Evolutionary conservation across 2,329 filamentous ascomycete genomes (phyloP), one percentile per base, ranked within the genome.

Genomic region (Calonectria pseudoreteaudii): DNA sequence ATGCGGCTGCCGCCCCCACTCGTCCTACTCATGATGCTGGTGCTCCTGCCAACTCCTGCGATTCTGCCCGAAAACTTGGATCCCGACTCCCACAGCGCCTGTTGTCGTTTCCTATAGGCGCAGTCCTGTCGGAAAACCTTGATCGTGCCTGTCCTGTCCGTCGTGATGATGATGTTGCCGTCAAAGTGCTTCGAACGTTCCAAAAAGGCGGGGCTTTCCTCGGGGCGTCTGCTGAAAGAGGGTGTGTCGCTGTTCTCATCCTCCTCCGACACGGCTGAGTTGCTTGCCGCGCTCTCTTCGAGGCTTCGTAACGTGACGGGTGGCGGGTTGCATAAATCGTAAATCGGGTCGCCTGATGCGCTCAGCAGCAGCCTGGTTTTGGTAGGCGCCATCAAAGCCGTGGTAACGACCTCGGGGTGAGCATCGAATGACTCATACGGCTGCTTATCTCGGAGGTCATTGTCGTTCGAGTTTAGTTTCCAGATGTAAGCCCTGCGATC

Each of bases 51-150:
- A 1, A 94, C 87, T 41, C 90, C 91, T 30, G 90, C 84, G 60
- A 94, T 85, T 78, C 91, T 92, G 76, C 91, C 92, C 13, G 94
- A 95, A 79, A 98, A 94, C 10, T 91, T 91, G 20, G 94, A 96
- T 1, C 90, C 90, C 0, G 93, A 92, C 78, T 98, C 95, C 93
- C 93, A 96, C 47, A 89, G 91, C 70, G 95, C 94, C 71, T 92
- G 90, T 70, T 91, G 90, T 7, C 96, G 92, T 84, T 98, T 98
- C 64, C 89, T 85, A 79, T 91, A 95, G 0, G 96, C 97, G 82
- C 96, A 98, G 82, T 99, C 97, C 84, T 98, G 96, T 26, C 97
- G 91, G 82, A 98, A 98, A 0, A 98, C 94, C 82, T 98, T 98
- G 85, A 99, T 97, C 31, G 92, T 91, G 44, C 97, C 97, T 0